Conservation (phyloP, 2,329 filamentous ascomycete genomes). For the Exophiala mesophila region DNA sequence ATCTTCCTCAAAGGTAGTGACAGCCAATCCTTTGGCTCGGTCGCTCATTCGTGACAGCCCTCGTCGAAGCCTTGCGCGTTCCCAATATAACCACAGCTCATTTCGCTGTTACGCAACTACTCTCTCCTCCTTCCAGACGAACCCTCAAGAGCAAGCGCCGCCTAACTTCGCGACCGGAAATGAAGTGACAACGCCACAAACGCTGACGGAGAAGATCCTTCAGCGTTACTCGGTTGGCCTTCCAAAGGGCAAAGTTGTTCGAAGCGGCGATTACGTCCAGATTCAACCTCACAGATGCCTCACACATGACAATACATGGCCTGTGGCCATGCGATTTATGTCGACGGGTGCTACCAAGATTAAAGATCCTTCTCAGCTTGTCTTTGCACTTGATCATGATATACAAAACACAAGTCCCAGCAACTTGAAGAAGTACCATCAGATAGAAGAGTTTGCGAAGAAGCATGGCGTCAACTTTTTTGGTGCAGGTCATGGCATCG, state of each 20-base stretch:
- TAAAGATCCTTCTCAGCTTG: conserved; percentile 66
- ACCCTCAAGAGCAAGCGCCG: background rate
- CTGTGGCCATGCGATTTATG: conserved; percentile 74
- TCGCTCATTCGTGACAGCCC: background rate
- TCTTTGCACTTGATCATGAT: conserved; percentile 83
- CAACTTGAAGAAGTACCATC: conserved; percentile 76
- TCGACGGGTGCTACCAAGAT: conserved; percentile 72
- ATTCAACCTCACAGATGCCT: conserved; percentile 69
- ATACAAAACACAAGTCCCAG: conserved; percentile 74
- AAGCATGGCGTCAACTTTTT: conserved; percentile 74
- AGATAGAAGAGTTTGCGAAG: conserved; percentile 77
- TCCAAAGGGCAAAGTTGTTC: conserved; percentile 67
- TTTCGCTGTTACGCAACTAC: background rate
- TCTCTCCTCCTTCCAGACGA: background rate
- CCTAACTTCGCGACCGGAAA: background rate
- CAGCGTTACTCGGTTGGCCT: conserved; percentile 76
- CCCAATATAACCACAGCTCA: background rate
- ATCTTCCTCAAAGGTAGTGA: background rate
- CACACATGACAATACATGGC: conserved; percentile 82
- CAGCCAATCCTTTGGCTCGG: background rate
- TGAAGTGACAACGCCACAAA: conserved; percentile 54
- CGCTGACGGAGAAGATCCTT: conserved; percentile 87
- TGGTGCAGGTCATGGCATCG: conserved; percentile 72
- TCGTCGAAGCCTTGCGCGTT: background rate
- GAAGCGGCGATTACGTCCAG: conserved; percentile 77